Evolutionary conservation across 2,329 filamentous ascomycete species (phyloP), one percentile per base, ranked within the genome.

Genomic region (Aspergillus tubingensis): DNA sequence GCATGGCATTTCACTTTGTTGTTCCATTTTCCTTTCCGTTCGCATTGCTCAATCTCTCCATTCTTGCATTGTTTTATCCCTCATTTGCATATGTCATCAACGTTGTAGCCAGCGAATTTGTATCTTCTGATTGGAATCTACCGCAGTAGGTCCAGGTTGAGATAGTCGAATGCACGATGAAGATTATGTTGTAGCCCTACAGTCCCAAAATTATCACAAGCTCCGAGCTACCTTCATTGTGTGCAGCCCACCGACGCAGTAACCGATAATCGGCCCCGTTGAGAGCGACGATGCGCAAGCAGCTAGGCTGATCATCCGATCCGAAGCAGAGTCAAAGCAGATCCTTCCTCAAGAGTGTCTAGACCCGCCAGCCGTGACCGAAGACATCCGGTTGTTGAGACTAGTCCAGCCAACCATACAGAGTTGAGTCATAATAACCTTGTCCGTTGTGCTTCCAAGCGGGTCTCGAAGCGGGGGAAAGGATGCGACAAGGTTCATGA

Each of bases 281-380:
- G 64, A 84, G 75, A 1, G 82, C 77, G 50, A 84, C 82, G 63
- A 85, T 80, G 6, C 82, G 75, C 13, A 85, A 71, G 21, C 41
- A 44, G 41, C 41, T 23, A 21, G 41, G 32, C 4, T 36, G 32
- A 36, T 36, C 32, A 36, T 11, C 83, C 82, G 47, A 50, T 8
- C 25, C 8, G 25, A 50, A 17, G 25, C 30, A n/a, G 25, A 50
- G 15, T 27, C 8, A n/a, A n/a, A 19, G 47, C 47, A 7, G 47
- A 50, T 49, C 23, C 47, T 50, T 30, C 25, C 25, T 17, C 47
- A 11, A 44, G 41, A 44, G 41, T 19, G 13, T 44, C 41, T 44
- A 23, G 41, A 44, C 41, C 19, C 41, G 41, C 41, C 41, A 7
- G 41, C 3, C 41, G 23, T 11, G 41, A 44, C n/a, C 19, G 19